phyloP scores from a whole-genome alignment of 495 filamentous ascomycete genomes.

The Hypoxylon crocopeplum region DNA sequence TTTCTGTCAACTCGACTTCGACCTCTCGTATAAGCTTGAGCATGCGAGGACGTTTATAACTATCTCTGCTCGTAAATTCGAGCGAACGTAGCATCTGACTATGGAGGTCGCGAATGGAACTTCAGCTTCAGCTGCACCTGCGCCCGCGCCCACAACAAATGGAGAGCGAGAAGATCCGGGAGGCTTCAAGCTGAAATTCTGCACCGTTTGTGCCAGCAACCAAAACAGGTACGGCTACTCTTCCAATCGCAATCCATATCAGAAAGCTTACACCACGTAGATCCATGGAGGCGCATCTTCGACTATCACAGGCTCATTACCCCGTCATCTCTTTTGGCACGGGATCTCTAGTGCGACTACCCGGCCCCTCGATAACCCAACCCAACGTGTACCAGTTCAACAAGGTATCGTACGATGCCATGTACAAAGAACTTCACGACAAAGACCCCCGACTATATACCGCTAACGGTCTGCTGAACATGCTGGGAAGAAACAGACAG shows the following conservation, averaged over 20 bases:
- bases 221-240: conserved; percentile 76
- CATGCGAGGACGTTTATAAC: too few relatives aligned
- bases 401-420: conserved; percentile 86
- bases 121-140: conserved; percentile 22
- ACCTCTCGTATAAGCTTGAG: neutral
- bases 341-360: conserved; percentile 91
- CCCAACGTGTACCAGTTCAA: conserved; percentile 99
- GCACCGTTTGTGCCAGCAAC: conserved; percentile 98
- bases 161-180: conserved; percentile 48
- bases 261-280: conserved; percentile 47
- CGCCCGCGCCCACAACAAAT: conserved; percentile 42
- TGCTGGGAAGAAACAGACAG: conserved; percentile 89
- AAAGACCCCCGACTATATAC: conserved; percentile 91
- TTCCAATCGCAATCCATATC: neutral
- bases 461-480: conserved; percentile 90
- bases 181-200: conserved; percentile 88
- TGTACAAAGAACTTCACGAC: conserved; percentile 83
- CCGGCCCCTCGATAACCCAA: conserved; percentile 87
- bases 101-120: conserved; percentile 49
- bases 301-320: conserved; percentile 82
- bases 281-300: conserved; percentile 97
- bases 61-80: too few relatives aligned
- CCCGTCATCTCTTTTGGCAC: conserved; percentile 98
- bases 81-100: neutral
- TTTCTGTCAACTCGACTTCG: neutral